These are phyloP conservation scores for Cladophialophora chaetospira DNA, from an alignment of 2,329 filamentous ascomycete genomes.

Conservation along the genomic window DNA sequence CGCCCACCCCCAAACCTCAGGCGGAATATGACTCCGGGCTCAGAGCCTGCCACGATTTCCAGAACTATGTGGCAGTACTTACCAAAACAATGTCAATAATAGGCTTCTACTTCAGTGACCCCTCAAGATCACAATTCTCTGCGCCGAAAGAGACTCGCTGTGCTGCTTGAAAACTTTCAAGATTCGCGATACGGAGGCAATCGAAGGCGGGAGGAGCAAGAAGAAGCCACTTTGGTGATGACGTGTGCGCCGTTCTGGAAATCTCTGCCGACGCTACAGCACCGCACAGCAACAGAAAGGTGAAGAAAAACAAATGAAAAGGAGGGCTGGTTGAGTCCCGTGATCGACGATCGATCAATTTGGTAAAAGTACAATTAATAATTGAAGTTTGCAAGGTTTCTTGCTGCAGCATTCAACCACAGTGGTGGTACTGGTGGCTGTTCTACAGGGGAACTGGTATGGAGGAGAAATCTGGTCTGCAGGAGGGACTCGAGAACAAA, in stretches of 20 bases:
- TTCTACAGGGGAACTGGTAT: background rate
- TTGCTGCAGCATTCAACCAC: background rate
- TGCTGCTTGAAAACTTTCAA: background rate
- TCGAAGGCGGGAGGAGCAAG: conserved; percentile 3
- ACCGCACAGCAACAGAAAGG: background rate
- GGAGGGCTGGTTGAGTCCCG: conserved; percentile 8
- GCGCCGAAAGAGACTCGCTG: background rate
- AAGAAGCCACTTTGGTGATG: conserved; percentile 17
- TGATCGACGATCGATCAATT: conserved; percentile 3
- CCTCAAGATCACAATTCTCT: no score
- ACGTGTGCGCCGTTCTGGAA: conserved; percentile 20
- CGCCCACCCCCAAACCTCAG: conserved; percentile 19
- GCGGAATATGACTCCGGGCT: conserved; percentile 23
- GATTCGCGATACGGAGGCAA: conserved; percentile 1
- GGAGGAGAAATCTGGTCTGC: background rate
- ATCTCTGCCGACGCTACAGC: conserved; percentile 14
- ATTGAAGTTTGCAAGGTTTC: background rate
- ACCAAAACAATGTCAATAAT: no score
- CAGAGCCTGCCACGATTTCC: conserved; percentile 1
- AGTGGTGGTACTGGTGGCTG: conserved; percentile 2
- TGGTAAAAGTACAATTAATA: background rate
- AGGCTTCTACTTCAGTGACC: no score
- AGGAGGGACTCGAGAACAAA: conserved; percentile 14
- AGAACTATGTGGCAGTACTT: conserved; percentile 4
- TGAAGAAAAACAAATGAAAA: background rate